Percentiles rank a stretch among this genome's conserved stretches.
Evolutionary conservation across 2,329 filamentous ascomycete species (phyloP).

Genomic region (Atkinsonella hypoxylon): DNA sequence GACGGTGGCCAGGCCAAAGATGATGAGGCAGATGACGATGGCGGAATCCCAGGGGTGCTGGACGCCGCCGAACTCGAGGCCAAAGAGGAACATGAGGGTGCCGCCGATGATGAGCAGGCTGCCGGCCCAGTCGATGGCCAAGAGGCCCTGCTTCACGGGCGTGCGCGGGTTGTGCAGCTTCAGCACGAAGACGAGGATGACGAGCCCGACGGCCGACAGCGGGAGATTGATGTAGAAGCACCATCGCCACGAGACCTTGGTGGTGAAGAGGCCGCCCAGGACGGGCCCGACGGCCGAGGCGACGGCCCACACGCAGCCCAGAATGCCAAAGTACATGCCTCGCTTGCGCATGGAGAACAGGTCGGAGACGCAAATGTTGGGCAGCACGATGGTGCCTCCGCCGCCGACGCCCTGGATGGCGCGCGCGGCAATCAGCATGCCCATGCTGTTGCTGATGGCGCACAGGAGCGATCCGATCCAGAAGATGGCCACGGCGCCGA

Average conservation of each 20-base stretch:
- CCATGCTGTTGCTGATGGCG: conserved; percentile 36
- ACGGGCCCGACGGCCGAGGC: conserved; percentile 54
- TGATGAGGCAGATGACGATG: conserved; percentile 63
- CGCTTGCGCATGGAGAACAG: conserved; percentile 39
- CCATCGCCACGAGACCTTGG: conserved; percentile 55
- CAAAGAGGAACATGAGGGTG: conserved; percentile 76
- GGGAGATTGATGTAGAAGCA: conserved; percentile 56
- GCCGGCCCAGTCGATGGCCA: conserved; percentile 49
- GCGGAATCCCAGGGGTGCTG: conserved; percentile 63
- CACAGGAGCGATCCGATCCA: conserved; percentile 42
- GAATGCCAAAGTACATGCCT: conserved; percentile 39
- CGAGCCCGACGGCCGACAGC: conserved; percentile 32
- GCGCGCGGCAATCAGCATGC: conserved; percentile 40
- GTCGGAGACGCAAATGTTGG: conserved; percentile 47
- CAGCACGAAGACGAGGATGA: conserved; percentile 47
- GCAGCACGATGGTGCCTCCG: conserved; percentile 45
- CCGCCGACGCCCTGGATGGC: conserved; percentile 46
- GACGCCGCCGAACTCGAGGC: conserved; percentile 73
- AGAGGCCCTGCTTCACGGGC: conserved; percentile 46
- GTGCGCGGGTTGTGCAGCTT: conserved; percentile 59
- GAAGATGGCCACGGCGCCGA: conserved; percentile 39
- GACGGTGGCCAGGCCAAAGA: conserved; percentile 56
- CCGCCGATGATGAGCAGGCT: conserved; percentile 55
- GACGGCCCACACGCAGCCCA: conserved; percentile 50
- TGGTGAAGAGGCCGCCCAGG: conserved; percentile 56